Percentiles rank a stretch among this genome's conserved stretches.
Evolutionary conservation across 371 early-diverging fungal species (phyloP).

Genomic region (Apophysomyces trapeziformis): DNA sequence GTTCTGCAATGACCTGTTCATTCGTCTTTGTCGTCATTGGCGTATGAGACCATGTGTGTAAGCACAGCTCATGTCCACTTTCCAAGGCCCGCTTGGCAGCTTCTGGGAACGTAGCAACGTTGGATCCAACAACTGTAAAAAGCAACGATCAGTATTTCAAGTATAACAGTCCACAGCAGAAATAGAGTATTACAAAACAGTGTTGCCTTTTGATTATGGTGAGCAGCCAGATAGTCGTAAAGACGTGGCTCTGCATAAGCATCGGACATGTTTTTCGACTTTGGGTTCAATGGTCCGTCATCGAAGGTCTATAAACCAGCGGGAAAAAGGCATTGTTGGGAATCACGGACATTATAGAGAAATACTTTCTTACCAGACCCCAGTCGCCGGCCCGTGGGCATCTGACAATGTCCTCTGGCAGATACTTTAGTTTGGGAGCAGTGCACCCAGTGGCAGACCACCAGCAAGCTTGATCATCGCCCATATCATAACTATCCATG

Average conservation of each 20-base stretch:
- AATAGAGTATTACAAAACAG: constrained; percentile 39
- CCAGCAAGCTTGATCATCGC: constrained; percentile 27
- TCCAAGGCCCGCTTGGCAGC: constrained; percentile 44
- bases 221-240: constrained; percentile 29
- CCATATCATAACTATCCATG: constrained; percentile 27
- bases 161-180: not conserved
- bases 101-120: constrained; percentile 41
- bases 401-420: constrained; percentile 22
- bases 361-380: constrained; percentile 2
- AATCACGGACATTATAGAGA: no score
- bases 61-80: constrained; percentile 46
- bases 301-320: constrained; percentile 33
- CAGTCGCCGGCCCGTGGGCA: constrained; percentile 19
- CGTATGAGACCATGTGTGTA: constrained; percentile 47
- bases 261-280: constrained; percentile 9
- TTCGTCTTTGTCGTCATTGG: constrained; percentile 51
- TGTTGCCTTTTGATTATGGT: constrained; percentile 27
- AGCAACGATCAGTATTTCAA: not conserved
- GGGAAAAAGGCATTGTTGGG: no score
- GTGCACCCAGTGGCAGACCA: constrained; percentile 25
- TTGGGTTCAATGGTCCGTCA: constrained; percentile 39
- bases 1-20: constrained; percentile 56
- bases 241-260: constrained; percentile 36
- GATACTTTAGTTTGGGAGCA: constrained; percentile 19
- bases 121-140: constrained; percentile 42